Evolutionary conservation across 192 early-diverging fungal species (phyloP), one percentile per base, ranked within the genome.

Genomic region (Mortierella antarctica): DNA sequence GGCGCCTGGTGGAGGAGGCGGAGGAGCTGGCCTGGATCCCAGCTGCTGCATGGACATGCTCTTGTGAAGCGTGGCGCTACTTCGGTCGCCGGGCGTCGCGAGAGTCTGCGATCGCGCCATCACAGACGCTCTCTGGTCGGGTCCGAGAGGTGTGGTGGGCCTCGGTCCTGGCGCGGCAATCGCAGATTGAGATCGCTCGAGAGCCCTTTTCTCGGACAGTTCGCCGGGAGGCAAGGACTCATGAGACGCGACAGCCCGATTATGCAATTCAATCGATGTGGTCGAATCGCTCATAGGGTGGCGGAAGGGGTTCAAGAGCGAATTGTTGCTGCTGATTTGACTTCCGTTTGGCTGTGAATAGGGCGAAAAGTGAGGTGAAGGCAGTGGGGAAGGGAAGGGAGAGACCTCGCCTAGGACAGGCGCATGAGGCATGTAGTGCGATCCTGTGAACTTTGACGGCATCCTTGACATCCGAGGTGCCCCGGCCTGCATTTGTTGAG

Each of bases 361-460:
- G 9, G 77, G 77, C 17, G 70, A 68, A 23, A 72, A 50, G 39
- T 57, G 52, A 13, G 69, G 69, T 3, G 77, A 80, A 4, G 60
- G 60, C 23, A 67, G 23, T 0, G 70, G 65, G 0, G 77, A 62
- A 4, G 40, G 7, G 14, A 67, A 67, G 7, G 64, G 31, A 13
- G 70, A 72, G 52, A 61, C 44, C 4, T 66, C 58, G 12, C 23
- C 44, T 6, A 50, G 45, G 59, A 59, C 42, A 58, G 57, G 42
- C 15, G 57, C 15, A n/a, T 62, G 46, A 42, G 77, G 77, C 60
- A 72, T 67, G 14, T 80, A 72, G 23, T 80, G 77, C 2, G 17
- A 7, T 40, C 77, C 77, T 6, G 77, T 80, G 57, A 80, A 80
- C 52, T 72, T 71, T n/a, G 69, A 63, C 0, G 77, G 77, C 14